Evolutionary conservation across 129 eudicot genomes (phyloP), one percentile per base, ranked within the genome.

Genomic region (Flaveria trinervia): DNA sequence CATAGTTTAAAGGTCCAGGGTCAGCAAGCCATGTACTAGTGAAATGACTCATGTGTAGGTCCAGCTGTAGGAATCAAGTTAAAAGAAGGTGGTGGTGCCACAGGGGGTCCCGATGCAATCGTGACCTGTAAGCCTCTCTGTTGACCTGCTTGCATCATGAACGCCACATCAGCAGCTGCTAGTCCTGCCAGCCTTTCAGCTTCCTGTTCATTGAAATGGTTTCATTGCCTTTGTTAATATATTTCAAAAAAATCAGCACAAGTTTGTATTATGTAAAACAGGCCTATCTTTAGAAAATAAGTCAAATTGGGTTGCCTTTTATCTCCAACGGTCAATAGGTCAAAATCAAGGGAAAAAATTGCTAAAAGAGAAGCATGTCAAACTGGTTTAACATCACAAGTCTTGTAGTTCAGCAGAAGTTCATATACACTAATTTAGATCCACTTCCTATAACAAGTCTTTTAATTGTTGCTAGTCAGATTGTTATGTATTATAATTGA

Each of bases 131-230:
- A 72, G 45, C 96, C 89, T 71, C 90, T 82, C 54, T 75, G 90
- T 69, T 88, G 92, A 65, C 82, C 92, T 22, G 89, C 81, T 73
- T 87, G 92, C 67, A 90, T 54, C 89, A 90, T 76, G 76, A 79
- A 88, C 22, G 96, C 96, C 67, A 88, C 90, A 75, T 90, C 96
- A 36, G 83, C 70, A 26, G 92, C 90, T 66, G 92, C 80, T 60
- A 91, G 80, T 68, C 85, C 89, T 41, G 96, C 90, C 74, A 89
- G 64, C 30, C 92, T 89, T 36, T 88, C 91, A 16, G 92, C 87
- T 78, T 90, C 96, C 96, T 90, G 88, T 65, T 65, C 11, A 33
- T 71, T 45, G 11, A 18, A 56, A 7, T 62, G 44, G 33, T 43
- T 57, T 59, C 20, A 45, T 67, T 36, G 51, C 17, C 26, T 74